Evolutionary conservation across 306 rosid species (phyloP), one percentile per base, ranked within the genome.

Genomic region (Luffa aegyptiaca): DNA sequence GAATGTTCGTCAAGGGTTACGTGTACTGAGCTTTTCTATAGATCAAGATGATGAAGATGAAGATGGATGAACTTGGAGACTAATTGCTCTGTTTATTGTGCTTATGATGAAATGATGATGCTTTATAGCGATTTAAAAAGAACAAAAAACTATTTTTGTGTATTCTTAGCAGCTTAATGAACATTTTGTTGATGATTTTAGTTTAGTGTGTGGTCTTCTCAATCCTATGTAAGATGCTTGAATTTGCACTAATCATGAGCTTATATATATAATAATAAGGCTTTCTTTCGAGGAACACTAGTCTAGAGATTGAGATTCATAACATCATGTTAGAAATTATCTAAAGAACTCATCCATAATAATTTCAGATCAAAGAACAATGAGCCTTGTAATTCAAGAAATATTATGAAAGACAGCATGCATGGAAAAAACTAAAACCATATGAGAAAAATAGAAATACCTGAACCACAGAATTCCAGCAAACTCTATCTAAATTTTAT

Each of bases 1-100:
- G 77, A 36, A 42, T 92, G 97, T 92, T 88, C n/a, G 95, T 87
- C 85, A 92, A 94, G 91, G 92, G 91, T 71, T 94, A 94, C 84
- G 81, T 84, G 36, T 94, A 94, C 86, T 94, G 86, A 88, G 55
- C 26, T 10, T 48, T 20, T 45, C 55, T 45, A 45, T 70, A 45
- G 37, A 70, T 53, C 11, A 55, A 37, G 66, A 53, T 17, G 78
- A 74, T 36, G 75, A 42, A 16, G 75, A 45, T 12, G 70, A 63
- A 9, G 56, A 21, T 44, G 76, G 37, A 2, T 70, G 55, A 70
- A 70, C 4, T 69, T 5, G 75, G 36, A 69, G 76, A 44, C 55
- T 70, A 70, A 70, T 42, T 70, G 76, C 39, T n/a, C 9, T 44
- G 55, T 70, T 70, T n/a, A 5, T 70, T 45, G n/a, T 70, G 83